A percentile compares a stretch with the other conserved stretches of the same genome.
phyloP scores from a whole-genome alignment of 768 basidiomycete species.

The Hypholoma fasciculare region DNA sequence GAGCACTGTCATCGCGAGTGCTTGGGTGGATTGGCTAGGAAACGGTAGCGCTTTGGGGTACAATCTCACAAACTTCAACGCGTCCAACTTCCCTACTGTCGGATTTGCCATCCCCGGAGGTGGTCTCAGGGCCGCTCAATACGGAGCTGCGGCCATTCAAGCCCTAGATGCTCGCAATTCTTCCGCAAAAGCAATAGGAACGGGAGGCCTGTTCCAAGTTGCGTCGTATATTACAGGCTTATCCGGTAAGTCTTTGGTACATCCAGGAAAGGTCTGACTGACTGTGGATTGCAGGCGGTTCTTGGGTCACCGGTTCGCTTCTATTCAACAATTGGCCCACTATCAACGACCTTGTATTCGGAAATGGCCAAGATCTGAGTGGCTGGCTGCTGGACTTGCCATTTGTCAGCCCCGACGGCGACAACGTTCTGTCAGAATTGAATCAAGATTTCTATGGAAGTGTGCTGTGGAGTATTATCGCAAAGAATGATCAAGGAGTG shows the following conservation, averaged over 20 bases:
- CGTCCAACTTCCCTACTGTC: constrained; percentile 45
- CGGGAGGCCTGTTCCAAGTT: constrained; percentile 72
- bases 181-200: constrained; percentile 55
- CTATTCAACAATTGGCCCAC: constrained; percentile 64
- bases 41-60: constrained; percentile 56
- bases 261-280: not conserved
- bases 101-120: constrained; percentile 73
- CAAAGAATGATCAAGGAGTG: constrained; percentile 58
- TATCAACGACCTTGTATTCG: constrained; percentile 58
- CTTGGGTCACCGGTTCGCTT: constrained; percentile 68
- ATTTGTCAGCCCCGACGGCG: constrained; percentile 54
- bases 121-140: constrained; percentile 67
- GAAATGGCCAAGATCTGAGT: constrained; percentile 42
- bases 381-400: constrained; percentile 62
- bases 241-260: constrained; percentile 44
- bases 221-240: constrained; percentile 67
- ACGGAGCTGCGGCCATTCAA: constrained; percentile 57
- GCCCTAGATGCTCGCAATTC: constrained; percentile 64
- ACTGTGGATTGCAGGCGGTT: constrained; percentile 45
- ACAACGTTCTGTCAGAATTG: constrained; percentile 39
- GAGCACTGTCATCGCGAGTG: constrained; percentile 37
- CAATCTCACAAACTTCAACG: constrained; percentile 40
- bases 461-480: constrained; percentile 51
- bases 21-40: constrained; percentile 63
- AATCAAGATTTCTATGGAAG: constrained; percentile 58